These are phyloP conservation scores for Pilaira anomala DNA, from an alignment of 192 early-diverging fungal genomes.

Conservation along the genomic window DNA sequence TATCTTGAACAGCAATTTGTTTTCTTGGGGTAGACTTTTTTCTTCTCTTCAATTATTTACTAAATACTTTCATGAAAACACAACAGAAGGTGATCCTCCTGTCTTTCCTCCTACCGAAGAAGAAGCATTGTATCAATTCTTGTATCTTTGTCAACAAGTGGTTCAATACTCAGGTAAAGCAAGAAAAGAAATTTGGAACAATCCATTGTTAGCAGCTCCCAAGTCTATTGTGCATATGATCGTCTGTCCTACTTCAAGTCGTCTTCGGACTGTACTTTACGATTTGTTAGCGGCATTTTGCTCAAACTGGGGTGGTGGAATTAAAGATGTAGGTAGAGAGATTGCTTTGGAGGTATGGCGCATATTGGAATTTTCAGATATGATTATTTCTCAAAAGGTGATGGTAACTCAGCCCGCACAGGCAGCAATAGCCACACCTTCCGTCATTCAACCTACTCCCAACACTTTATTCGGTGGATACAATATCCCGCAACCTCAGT, in stretches of 20 bases:
- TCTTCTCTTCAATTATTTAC: conserved; percentile 70
- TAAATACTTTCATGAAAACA: conserved; percentile 42
- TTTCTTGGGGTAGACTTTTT: conserved; percentile 82
- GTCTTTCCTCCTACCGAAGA: conserved; percentile 70
- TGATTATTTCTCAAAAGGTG: conserved; percentile 56
- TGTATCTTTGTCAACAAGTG: conserved; percentile 73
- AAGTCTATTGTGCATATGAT: conserved; percentile 77
- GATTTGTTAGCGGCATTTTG: conserved; percentile 82
- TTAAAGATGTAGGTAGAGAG: conserved; percentile 42
- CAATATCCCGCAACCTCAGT: background rate
- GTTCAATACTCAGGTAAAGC: conserved; percentile 74
- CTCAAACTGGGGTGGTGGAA: conserved; percentile 46
- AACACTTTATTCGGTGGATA: conserved; percentile 19
- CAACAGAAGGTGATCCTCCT: conserved; percentile 23
- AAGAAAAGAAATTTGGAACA: conserved; percentile 64
- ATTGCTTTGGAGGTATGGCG: conserved; percentile 76
- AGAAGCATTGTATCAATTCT: conserved; percentile 65
- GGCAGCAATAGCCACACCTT: background rate
- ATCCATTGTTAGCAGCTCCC: conserved; percentile 62
- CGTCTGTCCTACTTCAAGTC: conserved; percentile 70
- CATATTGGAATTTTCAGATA: conserved; percentile 65
- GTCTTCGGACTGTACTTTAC: conserved; percentile 79
- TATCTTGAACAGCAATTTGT: conserved; percentile 45
- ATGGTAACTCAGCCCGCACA: background rate
- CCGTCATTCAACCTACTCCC: conserved; percentile 13